A percentile compares a stretch with the other conserved stretches of the same genome.
phyloP scores from a whole-genome alignment of 2,329 filamentous ascomycete genomes.

The Trichoderma citrinoviride region DNA sequence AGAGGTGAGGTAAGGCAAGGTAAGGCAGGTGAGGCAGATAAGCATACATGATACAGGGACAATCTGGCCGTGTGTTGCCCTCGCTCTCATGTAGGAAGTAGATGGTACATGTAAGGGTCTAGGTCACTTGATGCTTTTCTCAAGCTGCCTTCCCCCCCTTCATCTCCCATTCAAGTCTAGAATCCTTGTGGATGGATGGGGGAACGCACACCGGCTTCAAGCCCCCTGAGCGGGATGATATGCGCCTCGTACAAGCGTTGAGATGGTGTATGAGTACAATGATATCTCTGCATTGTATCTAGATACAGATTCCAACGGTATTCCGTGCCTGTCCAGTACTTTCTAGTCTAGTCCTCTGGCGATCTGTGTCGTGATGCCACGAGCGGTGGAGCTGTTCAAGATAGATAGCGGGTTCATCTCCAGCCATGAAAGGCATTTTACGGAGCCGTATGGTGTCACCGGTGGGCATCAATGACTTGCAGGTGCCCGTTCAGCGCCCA shows the following conservation, averaged over 20 bases:
- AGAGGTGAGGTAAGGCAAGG: no score
- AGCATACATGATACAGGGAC: background rate
- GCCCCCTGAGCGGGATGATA: conserved; percentile 1
- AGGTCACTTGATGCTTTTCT: background rate
- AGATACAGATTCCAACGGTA: background rate
- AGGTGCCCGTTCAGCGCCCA: no score
- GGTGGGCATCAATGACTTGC: background rate
- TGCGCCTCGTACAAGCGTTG: background rate
- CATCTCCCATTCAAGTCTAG: background rate
- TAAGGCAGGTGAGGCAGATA: background rate
- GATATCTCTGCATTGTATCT: no score
- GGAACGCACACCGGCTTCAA: background rate
- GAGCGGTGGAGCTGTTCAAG: conserved; percentile 8
- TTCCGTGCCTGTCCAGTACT: background rate
- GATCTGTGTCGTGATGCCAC: background rate
- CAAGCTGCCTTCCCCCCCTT: background rate
- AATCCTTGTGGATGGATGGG: background rate
- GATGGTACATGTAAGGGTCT: background rate
- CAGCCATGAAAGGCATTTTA: conserved; percentile 4
- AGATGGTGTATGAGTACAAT: no score
- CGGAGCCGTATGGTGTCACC: background rate
- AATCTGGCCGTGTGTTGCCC: no score
- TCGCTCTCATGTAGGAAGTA: background rate
- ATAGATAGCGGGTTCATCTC: background rate
- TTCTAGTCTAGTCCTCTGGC: background rate